Percentiles rank a stretch among this genome's conserved stretches.
phyloP scores from a whole-genome alignment of 2,329 filamentous ascomycete species.

The Dactylonectria estremocensis region DNA sequence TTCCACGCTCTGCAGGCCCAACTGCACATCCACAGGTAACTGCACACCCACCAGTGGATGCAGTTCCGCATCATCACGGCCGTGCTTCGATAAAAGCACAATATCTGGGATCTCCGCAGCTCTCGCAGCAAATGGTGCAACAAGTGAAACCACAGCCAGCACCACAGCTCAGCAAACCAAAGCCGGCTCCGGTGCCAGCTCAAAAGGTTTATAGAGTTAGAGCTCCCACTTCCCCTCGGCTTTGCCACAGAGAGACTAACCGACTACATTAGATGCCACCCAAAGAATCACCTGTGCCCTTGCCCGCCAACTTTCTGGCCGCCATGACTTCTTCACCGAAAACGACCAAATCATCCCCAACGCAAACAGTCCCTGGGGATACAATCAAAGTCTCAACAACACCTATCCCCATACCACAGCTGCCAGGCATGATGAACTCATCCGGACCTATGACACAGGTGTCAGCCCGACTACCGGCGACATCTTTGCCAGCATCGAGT shows the following conservation, averaged over 20 bases:
- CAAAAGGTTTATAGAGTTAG: constrained; percentile 54
- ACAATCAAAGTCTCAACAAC: constrained; percentile 46
- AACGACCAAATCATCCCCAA: constrained; percentile 30
- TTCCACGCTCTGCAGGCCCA: constrained; percentile 22
- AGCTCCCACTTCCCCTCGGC: constrained; percentile 43
- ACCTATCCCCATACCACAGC: constrained; percentile 52
- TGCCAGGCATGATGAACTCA: constrained; percentile 37
- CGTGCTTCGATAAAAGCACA: constrained; percentile 40
- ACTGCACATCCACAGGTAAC: constrained; percentile 16
- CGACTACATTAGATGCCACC: constrained; percentile 52
- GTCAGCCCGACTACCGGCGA: neutral
- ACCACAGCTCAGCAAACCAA: constrained; percentile 43
- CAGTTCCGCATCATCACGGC: constrained; percentile 19
- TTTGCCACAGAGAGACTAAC: constrained; percentile 49
- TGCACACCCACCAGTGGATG: constrained; percentile 1
- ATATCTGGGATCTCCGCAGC: constrained; percentile 31
- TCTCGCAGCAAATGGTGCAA: constrained; percentile 25
- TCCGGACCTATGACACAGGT: neutral
- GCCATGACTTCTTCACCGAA: constrained; percentile 54
- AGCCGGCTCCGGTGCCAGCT: constrained; percentile 37
- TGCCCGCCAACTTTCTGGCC: constrained; percentile 61
- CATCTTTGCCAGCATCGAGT: neutral
- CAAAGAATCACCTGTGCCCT: constrained; percentile 61
- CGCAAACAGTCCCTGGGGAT: constrained; percentile 13
- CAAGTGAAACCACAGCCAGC: neutral